phyloP scores from a whole-genome alignment of 2,329 filamentous ascomycete genomes.

The Clonostachys sp. region DNA sequence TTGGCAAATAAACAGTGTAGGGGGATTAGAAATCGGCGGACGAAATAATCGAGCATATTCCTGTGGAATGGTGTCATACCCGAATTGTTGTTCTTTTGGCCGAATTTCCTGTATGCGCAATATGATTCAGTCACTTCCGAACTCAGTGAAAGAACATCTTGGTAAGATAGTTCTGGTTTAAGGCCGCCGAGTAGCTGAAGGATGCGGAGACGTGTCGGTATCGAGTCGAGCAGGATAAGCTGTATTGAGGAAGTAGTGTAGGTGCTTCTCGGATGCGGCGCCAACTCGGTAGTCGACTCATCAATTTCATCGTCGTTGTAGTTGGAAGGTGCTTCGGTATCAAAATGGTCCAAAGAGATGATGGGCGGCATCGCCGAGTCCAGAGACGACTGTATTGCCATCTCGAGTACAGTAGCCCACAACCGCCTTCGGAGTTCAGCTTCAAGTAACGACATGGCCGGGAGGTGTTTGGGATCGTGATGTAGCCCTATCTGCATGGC shows the following conservation, averaged over 20 bases:
- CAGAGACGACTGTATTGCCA: conserved; percentile 28
- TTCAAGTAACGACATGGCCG: conserved; percentile 23
- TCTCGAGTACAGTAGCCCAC: conserved; percentile 36
- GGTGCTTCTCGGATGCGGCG: neutral
- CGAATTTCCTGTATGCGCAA: conserved; percentile 11
- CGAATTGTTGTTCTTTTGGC: conserved; percentile 5
- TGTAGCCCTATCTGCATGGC: conserved; percentile 41
- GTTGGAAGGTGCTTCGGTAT: conserved; percentile 29
- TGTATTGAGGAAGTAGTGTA: conserved; percentile 26
- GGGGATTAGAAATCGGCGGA: conserved; percentile 49
- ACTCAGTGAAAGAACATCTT: conserved; percentile 23
- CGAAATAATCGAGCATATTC: conserved; percentile 44
- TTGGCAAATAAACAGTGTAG: conserved; percentile 45
- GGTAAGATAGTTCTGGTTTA: conserved; percentile 22
- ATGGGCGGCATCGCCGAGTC: conserved; percentile 31
- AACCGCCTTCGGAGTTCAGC: conserved; percentile 32
- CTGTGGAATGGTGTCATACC: conserved; percentile 27
- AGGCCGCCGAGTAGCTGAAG: conserved; percentile 25
- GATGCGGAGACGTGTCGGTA: conserved; percentile 26
- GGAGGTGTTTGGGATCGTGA: conserved; percentile 32
- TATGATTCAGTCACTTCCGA: conserved; percentile 20
- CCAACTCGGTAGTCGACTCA: conserved; percentile 8
- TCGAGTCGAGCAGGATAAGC: conserved; percentile 23
- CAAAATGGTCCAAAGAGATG: conserved; percentile 32
- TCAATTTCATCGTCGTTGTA: conserved; percentile 20